Evolutionary conservation across 2,329 filamentous ascomycete genomes (phyloP).

Genomic region (Aspergillus fumigatiaffinis): DNA sequence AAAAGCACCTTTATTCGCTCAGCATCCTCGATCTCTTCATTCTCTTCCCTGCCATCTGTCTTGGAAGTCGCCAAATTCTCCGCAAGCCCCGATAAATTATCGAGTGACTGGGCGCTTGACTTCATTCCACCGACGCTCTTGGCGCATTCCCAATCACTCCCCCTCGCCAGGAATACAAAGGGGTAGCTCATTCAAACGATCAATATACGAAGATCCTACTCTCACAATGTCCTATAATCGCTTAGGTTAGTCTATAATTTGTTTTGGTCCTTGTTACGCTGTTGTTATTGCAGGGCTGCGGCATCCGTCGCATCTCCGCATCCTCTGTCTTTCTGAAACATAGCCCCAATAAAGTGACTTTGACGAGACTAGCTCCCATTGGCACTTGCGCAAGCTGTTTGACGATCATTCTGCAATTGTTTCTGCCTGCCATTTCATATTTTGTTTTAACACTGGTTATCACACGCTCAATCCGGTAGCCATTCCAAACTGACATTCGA

Average conservation of each 20-base stretch:
- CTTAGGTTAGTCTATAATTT: slow-evolving; percentile 55
- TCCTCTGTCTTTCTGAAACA: neutral
- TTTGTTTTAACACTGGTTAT: neutral
- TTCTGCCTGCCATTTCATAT: neutral
- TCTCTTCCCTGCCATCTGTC: neutral
- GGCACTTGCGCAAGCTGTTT: neutral
- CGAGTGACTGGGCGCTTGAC: slow-evolving; percentile 4
- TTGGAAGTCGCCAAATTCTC: neutral
- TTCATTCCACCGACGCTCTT: slow-evolving; percentile 24
- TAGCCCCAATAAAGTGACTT: neutral
- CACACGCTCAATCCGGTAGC: no score
- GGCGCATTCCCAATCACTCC: slow-evolving; percentile 25
- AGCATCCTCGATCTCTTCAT: neutral
- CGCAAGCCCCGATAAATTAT: slow-evolving; percentile 6
- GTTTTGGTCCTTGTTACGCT: neutral
- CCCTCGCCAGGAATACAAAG: slow-evolving; percentile 18
- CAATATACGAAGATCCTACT: slow-evolving; percentile 17
- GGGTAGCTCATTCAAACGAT: slow-evolving; percentile 20
- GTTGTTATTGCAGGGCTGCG: neutral
- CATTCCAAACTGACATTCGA: slow-evolving; percentile 21
- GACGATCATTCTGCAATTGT: neutral
- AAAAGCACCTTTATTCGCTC: neutral
- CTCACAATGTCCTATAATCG: slow-evolving; percentile 63
- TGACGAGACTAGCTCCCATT: neutral
- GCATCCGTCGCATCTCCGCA: neutral